Conservation (phyloP, 495 filamentous ascomycete genomes). For the Halenospora varia region DNA sequence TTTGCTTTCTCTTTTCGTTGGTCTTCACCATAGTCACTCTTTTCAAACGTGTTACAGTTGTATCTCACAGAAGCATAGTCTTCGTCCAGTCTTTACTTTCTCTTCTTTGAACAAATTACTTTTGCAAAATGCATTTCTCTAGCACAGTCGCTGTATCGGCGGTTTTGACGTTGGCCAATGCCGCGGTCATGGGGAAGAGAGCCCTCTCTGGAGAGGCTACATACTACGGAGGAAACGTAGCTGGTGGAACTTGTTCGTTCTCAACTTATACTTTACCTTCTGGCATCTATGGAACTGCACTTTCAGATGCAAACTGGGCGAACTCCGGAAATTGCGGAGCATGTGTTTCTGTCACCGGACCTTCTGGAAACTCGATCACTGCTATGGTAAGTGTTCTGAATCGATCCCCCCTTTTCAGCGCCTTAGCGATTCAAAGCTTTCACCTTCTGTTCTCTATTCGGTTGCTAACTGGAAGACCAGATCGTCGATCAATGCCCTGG, state of each 20-base stretch:
- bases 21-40: neutral
- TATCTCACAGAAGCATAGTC: neutral
- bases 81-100: constrained; percentile 23
- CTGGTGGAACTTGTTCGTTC: constrained; percentile 55
- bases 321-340: constrained; percentile 50
- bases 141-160: constrained; percentile 6
- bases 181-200: constrained; percentile 14
- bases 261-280: constrained; percentile 53
- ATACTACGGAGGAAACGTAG: constrained; percentile 55
- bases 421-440: no score
- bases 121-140: constrained; percentile 19
- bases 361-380: constrained; percentile 51
- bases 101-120: constrained; percentile 9
- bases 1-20: neutral
- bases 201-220: constrained; percentile 38
- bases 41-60: neutral
- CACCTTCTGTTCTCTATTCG: no score
- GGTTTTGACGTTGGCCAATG: constrained; percentile 17
- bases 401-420: no score
- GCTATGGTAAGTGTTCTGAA: no score
- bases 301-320: constrained; percentile 48
- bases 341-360: constrained; percentile 52
- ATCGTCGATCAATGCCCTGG: constrained; percentile 59
- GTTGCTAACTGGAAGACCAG: no score
- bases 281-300: constrained; percentile 48